Percentiles rank a stretch among this genome's conserved stretches.
Conservation (phyloP, 2,329 filamentous ascomycete species). For the Fusarium neocosmosporiellum region DNA sequence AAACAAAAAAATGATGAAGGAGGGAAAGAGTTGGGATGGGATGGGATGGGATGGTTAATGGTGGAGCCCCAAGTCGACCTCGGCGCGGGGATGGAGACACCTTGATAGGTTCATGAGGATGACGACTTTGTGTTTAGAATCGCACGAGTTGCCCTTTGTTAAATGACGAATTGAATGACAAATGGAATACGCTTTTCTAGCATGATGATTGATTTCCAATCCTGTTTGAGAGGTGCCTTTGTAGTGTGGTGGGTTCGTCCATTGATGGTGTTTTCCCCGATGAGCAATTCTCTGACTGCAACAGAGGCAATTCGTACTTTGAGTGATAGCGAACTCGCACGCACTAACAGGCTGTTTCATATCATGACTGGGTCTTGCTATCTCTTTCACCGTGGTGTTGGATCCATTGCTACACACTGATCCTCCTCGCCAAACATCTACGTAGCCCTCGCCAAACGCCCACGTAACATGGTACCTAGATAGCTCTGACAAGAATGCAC, state of each 20-base stretch:
- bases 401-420: not conserved
- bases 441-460: not conserved
- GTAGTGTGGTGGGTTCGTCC: not conserved
- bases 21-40: conserved; percentile 5
- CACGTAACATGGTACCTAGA: not conserved
- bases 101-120: conserved; percentile 34
- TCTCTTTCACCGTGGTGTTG: not conserved
- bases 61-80: conserved; percentile 19
- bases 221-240: not conserved
- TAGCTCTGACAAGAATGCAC: not conserved
- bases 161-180: conserved; percentile 23
- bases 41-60: conserved; percentile 21
- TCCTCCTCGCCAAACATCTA: not conserved
- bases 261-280: not conserved
- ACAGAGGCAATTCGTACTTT: not conserved
- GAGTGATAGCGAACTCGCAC: not conserved
- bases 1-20: conserved; percentile 3
- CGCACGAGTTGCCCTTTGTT: not conserved
- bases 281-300: not conserved
- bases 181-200: conserved; percentile 9
- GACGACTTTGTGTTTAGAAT: conserved; percentile 18
- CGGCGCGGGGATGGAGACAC: conserved; percentile 26
- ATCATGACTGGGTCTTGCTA: not conserved
- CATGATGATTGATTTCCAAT: not conserved
- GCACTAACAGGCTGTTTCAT: not conserved